Base-by-base conservation (phyloP, 106 monocot genomes). In the Narthecium ossifragum region DNA sequence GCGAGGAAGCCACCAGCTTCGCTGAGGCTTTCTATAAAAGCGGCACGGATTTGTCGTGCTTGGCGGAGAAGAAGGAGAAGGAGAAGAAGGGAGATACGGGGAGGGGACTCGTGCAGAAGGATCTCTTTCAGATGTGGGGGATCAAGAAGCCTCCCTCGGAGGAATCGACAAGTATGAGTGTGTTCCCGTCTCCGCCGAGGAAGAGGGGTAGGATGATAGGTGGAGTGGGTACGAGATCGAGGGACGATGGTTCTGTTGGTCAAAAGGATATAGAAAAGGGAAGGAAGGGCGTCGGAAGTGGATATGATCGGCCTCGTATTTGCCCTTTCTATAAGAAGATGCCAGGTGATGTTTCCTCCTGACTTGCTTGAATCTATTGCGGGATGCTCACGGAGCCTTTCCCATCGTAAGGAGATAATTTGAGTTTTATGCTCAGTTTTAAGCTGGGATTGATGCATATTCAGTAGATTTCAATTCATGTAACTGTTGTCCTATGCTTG, bases 251-350 rank as follows among this genome's bases (percentile, higher is more conserved):
- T n/a, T n/a, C n/a, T n/a, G n/a, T n/a, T n/a, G n/a, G n/a, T n/a
- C n/a, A n/a, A n/a, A n/a, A n/a, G n/a, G n/a, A n/a, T n/a, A n/a
- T n/a, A n/a, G n/a, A n/a, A n/a, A n/a, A n/a, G n/a, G n/a, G 50
- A 26, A 40, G 53, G 41, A 55, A 24, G 53, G 49, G 32, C 26
- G 9, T 12, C 17, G 48, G 31, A 6, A 31, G 30, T 26, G 66
- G 51, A 34, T 25, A 17, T 33, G 47, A 31, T 33, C 65, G 57
- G 63, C 63, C 63, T 20, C 77, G 70, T 2, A 20, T 38, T 25
- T 85, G 85, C 59, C 85, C 85, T 10, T 85, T 85, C 59, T 85
- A 85, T 51, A 85, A 85, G 73, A 80, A 85, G 34, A 70, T 85
- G 22, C 66, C 80, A 27, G 85, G 85, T 80, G 20, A 62, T 7